These are phyloP conservation scores for Curvularia sp. DNA, from an alignment of 2,329 filamentous ascomycete species.

Conservation along the genomic window DNA sequence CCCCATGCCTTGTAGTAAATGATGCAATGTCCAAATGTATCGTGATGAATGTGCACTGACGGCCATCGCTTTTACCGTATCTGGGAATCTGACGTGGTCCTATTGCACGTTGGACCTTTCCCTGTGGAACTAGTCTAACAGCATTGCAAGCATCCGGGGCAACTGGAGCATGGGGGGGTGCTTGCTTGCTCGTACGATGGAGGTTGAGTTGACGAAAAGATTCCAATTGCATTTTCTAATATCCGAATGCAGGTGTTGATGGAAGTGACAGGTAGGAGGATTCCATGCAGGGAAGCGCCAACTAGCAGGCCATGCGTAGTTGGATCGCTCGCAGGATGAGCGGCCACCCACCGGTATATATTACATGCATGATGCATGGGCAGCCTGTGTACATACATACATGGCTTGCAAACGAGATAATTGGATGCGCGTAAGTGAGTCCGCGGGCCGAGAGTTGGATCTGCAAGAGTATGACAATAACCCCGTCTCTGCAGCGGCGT, in stretches of 20 bases:
- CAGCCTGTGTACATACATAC: slow-evolving; percentile 27
- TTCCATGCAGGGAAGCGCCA: slow-evolving; percentile 34
- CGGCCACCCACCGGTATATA: slow-evolving; percentile 33
- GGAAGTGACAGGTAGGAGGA: slow-evolving; percentile 12
- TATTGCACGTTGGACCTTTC: background rate
- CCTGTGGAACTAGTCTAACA: background rate
- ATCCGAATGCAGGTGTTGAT: slow-evolving; percentile 17
- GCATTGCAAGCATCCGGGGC: background rate
- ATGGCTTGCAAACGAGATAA: slow-evolving; percentile 23
- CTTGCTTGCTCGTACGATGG: slow-evolving; percentile 1
- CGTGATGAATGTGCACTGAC: slow-evolving; percentile 16
- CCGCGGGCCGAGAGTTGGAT: slow-evolving; percentile 47
- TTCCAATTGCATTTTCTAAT: slow-evolving; percentile 12
- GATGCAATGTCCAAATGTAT: slow-evolving; percentile 36
- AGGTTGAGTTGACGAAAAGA: background rate
- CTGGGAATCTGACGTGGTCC: slow-evolving; percentile 8
- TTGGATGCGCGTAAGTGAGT: slow-evolving; percentile 43
- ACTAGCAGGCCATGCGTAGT: slow-evolving; percentile 24
- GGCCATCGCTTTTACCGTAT: slow-evolving; percentile 16
- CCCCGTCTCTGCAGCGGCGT: slow-evolving; percentile 41
- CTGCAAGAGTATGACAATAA: slow-evolving; percentile 48
- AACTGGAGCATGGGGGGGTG: background rate
- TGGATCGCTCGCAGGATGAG: slow-evolving; percentile 43
- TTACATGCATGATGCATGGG: slow-evolving; percentile 39
- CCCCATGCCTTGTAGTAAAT: slow-evolving; percentile 32